phyloP scores from a whole-genome alignment of 306 rosid species.

The Echinosophora koreensis region DNA sequence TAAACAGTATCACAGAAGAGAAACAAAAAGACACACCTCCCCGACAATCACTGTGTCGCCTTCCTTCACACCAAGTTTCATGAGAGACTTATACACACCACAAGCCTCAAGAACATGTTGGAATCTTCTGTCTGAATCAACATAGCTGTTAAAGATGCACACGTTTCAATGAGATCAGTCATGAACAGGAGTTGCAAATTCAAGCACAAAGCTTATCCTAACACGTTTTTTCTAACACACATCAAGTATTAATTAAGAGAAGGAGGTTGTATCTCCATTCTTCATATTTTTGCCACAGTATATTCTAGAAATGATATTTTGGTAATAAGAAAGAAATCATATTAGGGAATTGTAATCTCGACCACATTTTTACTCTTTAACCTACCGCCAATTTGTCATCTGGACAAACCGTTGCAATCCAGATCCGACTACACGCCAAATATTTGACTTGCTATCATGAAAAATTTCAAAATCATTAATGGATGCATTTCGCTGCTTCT shows the following conservation, averaged over 20 bases:
- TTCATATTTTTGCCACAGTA: constrained; percentile 32
- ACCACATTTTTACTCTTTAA: constrained; percentile 41
- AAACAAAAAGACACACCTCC: constrained; percentile 64
- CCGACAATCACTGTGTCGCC: constrained; percentile 85
- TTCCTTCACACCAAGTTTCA: constrained; percentile 83
- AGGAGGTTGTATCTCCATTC: constrained; percentile 24
- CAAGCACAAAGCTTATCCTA: constrained; percentile 27
- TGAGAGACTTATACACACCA: constrained; percentile 86
- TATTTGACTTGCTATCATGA: constrained; percentile 63
- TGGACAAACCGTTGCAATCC: constrained; percentile 93
- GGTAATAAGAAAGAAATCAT: background rate
- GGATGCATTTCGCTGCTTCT: constrained; percentile 77
- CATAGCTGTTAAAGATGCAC: constrained; percentile 62
- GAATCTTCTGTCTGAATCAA: constrained; percentile 93
- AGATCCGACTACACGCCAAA: constrained; percentile 86
- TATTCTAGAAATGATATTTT: constrained; percentile 21
- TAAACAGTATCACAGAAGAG: constrained; percentile 36
- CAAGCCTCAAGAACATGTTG: constrained; percentile 96
- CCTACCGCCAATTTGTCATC: constrained; percentile 97
- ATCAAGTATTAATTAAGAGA: constrained; percentile 39
- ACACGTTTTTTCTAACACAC: constrained; percentile 20
- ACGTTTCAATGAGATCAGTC: constrained; percentile 41
- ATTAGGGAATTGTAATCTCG: constrained; percentile 9
- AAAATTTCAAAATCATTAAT: constrained; percentile 83
- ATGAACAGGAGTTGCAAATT: constrained; percentile 32